Conservation (phyloP, 2,329 filamentous ascomycete species). For the Clonostachys chloroleuca region DNA sequence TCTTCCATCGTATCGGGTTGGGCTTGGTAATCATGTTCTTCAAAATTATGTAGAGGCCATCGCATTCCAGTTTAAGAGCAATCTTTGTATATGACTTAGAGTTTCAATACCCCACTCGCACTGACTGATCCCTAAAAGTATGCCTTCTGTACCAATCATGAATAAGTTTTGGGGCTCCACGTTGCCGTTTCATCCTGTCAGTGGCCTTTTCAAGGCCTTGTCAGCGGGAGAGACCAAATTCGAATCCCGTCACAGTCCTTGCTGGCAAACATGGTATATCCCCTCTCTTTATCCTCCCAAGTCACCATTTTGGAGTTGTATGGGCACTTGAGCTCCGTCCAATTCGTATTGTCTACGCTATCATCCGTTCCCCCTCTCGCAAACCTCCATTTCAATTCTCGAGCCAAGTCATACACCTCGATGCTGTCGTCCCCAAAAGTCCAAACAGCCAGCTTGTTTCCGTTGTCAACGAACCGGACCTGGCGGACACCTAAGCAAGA, state of each 20-base stretch:
- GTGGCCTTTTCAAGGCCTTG: too few relatives aligned
- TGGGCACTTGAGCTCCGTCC: background rate
- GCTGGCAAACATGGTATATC: background rate
- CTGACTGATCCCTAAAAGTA: too few relatives aligned
- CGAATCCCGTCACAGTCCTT: background rate
- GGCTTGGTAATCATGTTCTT: too few relatives aligned
- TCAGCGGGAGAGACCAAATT: background rate
- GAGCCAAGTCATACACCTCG: constrained; percentile 2
- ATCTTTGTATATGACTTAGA: too few relatives aligned
- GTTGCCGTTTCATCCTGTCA: too few relatives aligned
- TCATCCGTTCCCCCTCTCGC: constrained; percentile 3
- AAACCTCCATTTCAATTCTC: constrained; percentile 4
- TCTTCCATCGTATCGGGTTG: too few relatives aligned
- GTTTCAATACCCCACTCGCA: too few relatives aligned
- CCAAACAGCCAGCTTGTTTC: background rate
- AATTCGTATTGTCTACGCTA: background rate
- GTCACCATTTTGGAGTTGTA: background rate
- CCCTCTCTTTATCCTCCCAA: background rate
- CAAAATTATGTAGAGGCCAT: too few relatives aligned
- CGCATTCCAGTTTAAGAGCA: too few relatives aligned
- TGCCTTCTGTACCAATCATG: too few relatives aligned
- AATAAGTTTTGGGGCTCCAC: too few relatives aligned
- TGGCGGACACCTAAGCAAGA: background rate
- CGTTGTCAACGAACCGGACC: background rate
- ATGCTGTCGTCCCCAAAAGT: constrained; percentile 1